Conservation (phyloP, 345 rosid species). For the Psidium friedrichsthalianum region DNA sequence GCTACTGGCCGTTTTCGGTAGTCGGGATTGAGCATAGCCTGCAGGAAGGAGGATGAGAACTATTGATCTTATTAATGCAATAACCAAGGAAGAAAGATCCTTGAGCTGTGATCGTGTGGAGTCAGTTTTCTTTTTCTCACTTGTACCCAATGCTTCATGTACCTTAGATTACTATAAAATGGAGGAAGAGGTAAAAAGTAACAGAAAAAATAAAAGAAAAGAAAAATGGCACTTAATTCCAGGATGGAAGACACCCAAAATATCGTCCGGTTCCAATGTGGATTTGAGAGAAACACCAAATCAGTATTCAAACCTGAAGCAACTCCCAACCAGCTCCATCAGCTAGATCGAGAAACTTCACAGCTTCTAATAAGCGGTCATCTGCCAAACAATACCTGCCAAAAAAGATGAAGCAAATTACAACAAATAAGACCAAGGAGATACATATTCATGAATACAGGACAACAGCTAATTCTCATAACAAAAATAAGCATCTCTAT, state of each 20-base stretch:
- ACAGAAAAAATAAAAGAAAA: not conserved
- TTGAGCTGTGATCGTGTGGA: no score
- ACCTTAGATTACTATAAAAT: not conserved
- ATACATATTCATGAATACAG: not conserved
- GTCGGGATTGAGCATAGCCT: slow-evolving; percentile 85
- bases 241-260: not conserved
- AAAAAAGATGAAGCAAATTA: not conserved
- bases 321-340: slow-evolving; percentile 87
- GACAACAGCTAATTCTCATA: not conserved
- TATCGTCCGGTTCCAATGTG: not conserved
- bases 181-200: not conserved
- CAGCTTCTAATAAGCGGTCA: slow-evolving; percentile 74
- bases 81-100: not conserved
- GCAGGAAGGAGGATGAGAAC: not conserved
- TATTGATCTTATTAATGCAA: not conserved
- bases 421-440: not conserved
- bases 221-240: not conserved
- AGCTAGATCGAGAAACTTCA: slow-evolving; percentile 73
- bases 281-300: not conserved
- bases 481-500: not conserved
- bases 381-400: slow-evolving; percentile 89
- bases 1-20: slow-evolving; percentile 70
- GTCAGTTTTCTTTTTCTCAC: no score
- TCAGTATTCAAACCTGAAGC: slow-evolving; percentile 51
- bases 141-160: not conserved